Evolutionary conservation across 2,329 filamentous ascomycete species (phyloP).

Genomic region (Curvularia spicifera): DNA sequence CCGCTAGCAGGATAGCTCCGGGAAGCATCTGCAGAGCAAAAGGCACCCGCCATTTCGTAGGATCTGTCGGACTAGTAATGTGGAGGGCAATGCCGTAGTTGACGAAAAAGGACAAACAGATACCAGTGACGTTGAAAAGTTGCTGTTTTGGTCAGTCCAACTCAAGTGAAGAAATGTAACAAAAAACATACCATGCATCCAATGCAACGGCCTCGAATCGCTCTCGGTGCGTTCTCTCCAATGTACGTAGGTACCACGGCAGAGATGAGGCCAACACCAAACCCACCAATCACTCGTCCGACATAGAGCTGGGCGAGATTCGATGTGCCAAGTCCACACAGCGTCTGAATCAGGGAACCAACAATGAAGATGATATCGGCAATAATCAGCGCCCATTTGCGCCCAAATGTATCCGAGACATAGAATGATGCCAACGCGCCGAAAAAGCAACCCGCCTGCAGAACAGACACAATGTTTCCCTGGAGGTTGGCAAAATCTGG

Average conservation of each 20-base stretch:
- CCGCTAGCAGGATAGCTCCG: slow-evolving; percentile 57
- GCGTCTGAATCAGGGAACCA: slow-evolving; percentile 52
- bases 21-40: slow-evolving; percentile 62
- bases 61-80: slow-evolving; percentile 49
- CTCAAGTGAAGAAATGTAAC: neutral
- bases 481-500: slow-evolving; percentile 49
- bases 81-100: slow-evolving; percentile 59
- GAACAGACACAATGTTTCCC: slow-evolving; percentile 54
- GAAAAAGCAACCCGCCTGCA: slow-evolving; percentile 55
- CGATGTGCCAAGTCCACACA: slow-evolving; percentile 45
- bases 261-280: slow-evolving; percentile 53
- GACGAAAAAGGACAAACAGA: slow-evolving; percentile 60
- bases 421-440: slow-evolving; percentile 54
- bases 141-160: slow-evolving; percentile 24
- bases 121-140: slow-evolving; percentile 54
- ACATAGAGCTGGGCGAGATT: slow-evolving; percentile 51
- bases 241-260: slow-evolving; percentile 55
- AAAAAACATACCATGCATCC: slow-evolving; percentile 37
- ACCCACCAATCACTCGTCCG: slow-evolving; percentile 53
- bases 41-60: slow-evolving; percentile 61
- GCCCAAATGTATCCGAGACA: slow-evolving; percentile 51
- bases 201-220: slow-evolving; percentile 49
- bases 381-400: slow-evolving; percentile 51
- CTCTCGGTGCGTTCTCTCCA: slow-evolving; percentile 55
- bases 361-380: slow-evolving; percentile 53